phyloP scores from a whole-genome alignment of 2,329 filamentous ascomycete genomes.

The Parafenestella ontariensis region DNA sequence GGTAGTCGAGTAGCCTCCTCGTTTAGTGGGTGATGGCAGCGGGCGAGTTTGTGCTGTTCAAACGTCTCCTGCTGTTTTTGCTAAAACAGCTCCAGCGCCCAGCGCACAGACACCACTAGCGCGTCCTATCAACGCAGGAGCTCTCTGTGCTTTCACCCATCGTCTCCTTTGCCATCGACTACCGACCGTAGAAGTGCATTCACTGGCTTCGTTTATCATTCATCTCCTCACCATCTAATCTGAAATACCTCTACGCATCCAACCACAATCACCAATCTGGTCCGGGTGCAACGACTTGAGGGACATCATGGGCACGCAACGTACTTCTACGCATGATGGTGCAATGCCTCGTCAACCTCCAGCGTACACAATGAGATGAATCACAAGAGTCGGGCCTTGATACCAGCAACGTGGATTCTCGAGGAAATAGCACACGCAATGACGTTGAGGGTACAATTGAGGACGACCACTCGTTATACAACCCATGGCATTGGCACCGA shows the following conservation, averaged over 20 bases:
- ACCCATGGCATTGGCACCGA: background rate
- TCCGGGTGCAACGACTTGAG: background rate
- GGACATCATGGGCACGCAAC: background rate
- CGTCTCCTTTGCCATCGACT: background rate
- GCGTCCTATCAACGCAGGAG: constrained; percentile 28
- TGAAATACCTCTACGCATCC: background rate
- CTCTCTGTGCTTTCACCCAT: constrained; percentile 14
- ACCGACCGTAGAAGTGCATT: background rate
- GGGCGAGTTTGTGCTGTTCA: constrained; percentile 24
- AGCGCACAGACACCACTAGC: constrained; percentile 23
- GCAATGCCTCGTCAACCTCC: no score
- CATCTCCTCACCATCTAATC: background rate
- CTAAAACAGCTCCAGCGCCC: constrained; percentile 40
- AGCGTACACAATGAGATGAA: background rate
- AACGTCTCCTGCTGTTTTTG: constrained; percentile 38
- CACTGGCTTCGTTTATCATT: background rate
- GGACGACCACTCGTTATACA: background rate
- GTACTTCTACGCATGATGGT: background rate
- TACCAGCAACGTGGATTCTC: background rate
- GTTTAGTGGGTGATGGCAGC: constrained; percentile 35
- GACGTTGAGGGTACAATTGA: background rate
- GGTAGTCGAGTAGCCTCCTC: constrained; percentile 29
- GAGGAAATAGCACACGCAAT: background rate
- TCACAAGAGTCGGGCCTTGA: background rate
- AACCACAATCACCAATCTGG: background rate